These are phyloP conservation scores for Pyrus hybrid DNA, from an alignment of 331 rosid species.

Conservation along the genomic window DNA sequence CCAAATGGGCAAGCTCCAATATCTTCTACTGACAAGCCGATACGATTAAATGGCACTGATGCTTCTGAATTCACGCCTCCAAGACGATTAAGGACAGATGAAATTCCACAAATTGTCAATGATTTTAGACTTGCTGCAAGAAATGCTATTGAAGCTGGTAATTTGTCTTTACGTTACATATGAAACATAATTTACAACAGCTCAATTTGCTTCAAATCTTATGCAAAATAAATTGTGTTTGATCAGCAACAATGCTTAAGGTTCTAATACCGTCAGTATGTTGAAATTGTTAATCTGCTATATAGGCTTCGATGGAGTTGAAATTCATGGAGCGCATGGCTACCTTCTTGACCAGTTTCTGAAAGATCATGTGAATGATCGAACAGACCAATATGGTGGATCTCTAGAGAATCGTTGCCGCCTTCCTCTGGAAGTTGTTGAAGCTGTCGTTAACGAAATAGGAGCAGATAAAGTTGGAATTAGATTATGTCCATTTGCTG, in stretches of 20 bases:
- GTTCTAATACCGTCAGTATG: not conserved
- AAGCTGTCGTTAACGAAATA: constrained; percentile 46
- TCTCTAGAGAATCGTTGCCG: constrained; percentile 59
- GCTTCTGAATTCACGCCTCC: too few species aligned
- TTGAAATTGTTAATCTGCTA: not conserved
- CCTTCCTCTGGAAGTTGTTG: constrained; percentile 46
- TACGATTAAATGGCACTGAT: too few species aligned
- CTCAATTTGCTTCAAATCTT: not conserved
- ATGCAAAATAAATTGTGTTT: not conserved
- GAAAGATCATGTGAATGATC: constrained; percentile 57
- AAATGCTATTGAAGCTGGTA: constrained; percentile 28
- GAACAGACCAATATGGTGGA: constrained; percentile 70
- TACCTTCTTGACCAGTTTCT: constrained; percentile 61
- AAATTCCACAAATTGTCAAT: too few species aligned
- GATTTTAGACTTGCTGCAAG: too few species aligned
- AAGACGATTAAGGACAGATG: too few species aligned
- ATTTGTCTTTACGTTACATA: not conserved
- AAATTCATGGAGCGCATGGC: constrained; percentile 80
- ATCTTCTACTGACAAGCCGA: too few species aligned
- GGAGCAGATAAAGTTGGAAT: constrained; percentile 67
- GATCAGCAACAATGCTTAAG: not conserved
- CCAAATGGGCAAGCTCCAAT: too few species aligned
- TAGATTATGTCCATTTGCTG: constrained; percentile 51
- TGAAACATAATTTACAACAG: not conserved
- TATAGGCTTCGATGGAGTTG: constrained; percentile 78